Conservation (phyloP, 371 early-diverging fungal genomes). For the Rhizopus delemar region DNA sequence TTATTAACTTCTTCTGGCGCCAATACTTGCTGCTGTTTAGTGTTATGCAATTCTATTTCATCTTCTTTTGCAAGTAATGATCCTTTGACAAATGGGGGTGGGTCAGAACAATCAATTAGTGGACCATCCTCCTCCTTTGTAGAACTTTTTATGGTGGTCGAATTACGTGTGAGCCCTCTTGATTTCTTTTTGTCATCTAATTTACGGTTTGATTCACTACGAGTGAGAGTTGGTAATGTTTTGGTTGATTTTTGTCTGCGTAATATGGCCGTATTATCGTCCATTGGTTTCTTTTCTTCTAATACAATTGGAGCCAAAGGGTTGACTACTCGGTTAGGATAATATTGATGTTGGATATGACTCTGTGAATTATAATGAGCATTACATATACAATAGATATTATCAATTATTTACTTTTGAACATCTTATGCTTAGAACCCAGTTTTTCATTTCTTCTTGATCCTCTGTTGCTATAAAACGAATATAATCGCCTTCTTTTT, state of each 20-base stretch:
- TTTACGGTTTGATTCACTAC: slow-evolving; percentile 30
- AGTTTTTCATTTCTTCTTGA: slow-evolving; percentile 74
- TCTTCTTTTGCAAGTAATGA: slow-evolving; percentile 40
- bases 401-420: slow-evolving; percentile 63
- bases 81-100: slow-evolving; percentile 36
- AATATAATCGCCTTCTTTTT: slow-evolving; percentile 82
- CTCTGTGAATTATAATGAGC: slow-evolving; percentile 24
- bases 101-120: slow-evolving; percentile 25
- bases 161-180: slow-evolving; percentile 28
- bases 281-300: slow-evolving; percentile 6
- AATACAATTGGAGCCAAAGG: slow-evolving; percentile 36
- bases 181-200: slow-evolving; percentile 11
- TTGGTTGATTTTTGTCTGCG: slow-evolving; percentile 46
- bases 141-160: slow-evolving; percentile 2
- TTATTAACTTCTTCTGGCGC: slow-evolving; percentile 12
- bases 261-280: slow-evolving; percentile 9
- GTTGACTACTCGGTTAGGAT: slow-evolving; percentile 38
- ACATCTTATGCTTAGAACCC: slow-evolving; percentile 80
- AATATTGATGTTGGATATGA: slow-evolving; percentile 36
- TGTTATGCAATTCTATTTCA: background rate
- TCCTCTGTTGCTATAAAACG: slow-evolving; percentile 79
- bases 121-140: slow-evolving; percentile 15
- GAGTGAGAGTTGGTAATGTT: slow-evolving; percentile 18
- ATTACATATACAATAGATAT: background rate
- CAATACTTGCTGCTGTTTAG: background rate